Conservation (phyloP, 208 protist genomes). For the Acanthamoeba culbertsoni region DNA sequence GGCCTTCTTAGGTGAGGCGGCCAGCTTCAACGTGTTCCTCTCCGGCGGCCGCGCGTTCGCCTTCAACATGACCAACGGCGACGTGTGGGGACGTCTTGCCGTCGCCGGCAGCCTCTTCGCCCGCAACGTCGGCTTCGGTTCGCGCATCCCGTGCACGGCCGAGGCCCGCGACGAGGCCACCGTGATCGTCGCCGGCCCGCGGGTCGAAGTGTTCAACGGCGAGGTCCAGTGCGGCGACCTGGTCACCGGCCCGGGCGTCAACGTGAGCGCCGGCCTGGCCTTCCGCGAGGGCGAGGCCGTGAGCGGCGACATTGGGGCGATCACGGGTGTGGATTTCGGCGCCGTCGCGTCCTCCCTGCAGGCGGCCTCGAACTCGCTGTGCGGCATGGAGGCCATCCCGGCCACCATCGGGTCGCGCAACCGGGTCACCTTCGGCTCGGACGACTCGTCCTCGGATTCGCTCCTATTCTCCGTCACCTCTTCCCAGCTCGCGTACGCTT, state of each 20-base stretch:
- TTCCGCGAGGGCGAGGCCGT: background rate
- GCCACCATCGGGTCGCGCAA: background rate
- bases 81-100: background rate
- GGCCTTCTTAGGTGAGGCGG: background rate
- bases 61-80: slow-evolving; percentile 18
- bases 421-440: background rate
- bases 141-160: background rate
- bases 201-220: background rate
- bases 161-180: background rate
- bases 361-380: background rate
- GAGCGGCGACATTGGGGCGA: background rate
- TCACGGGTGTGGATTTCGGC: background rate
- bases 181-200: background rate
- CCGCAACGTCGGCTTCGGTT: background rate
- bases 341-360: background rate
- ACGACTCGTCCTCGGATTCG: background rate
- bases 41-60: background rate
- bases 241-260: background rate
- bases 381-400: background rate
- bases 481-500: background rate
- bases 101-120: background rate
- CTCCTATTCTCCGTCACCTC: background rate
- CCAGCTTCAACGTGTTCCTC: slow-evolving; percentile 25
- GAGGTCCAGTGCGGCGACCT: background rate
- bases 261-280: background rate